Evolutionary conservation across 2,329 filamentous ascomycete species (phyloP), one percentile per base, ranked within the genome.

Genomic region (Cucurbitaria berberidis): DNA sequence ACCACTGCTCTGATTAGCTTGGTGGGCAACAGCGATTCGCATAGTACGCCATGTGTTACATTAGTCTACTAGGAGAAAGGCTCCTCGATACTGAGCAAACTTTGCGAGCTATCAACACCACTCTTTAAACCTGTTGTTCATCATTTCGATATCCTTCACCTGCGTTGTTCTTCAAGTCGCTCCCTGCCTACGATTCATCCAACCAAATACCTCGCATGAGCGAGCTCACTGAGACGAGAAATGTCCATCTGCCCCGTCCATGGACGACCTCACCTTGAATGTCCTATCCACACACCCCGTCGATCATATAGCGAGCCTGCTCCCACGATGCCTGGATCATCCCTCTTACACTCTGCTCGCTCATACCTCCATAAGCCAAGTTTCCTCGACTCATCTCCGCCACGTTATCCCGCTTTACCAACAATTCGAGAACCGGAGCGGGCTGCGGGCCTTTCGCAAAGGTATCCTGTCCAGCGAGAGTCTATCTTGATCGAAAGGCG

Each of bases 11-110:
- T 45, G 27, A 32, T 39, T n/a, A 8, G n/a, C 22, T 29, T 27
- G 5, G 8, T 16, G 8, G 39, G 21, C 18, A 13, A 6, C 13
- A 45, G 16, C 22, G 15, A 46, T 35, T 30, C 27, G 34, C 13
- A 34, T 19, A 48, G 44, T 39, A 27, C 39, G 48, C 35, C 16
- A 43, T 54, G 55, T 59, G 40, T 18, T 36, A 59, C 50, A 30
- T 36, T n/a, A 42, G 19, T 15, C n/a, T 16, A 11, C 27, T 38
- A 16, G 18, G n/a, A 30, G 21, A 21, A 32, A 42, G 24, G 29
- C 11, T 36, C 15, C 29, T 24, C 1, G 4, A 24, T 24, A 39
- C 11, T 3, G 19, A 39, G 36, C 36, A 39, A 39, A 39, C 36
- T 22, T 39, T 9, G 18, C 35, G n/a, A 6, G 35, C 18, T 15